Evolutionary conservation across 2,329 filamentous ascomycete genomes (phyloP).

Genomic region (Huntiella bhutanensis): DNA sequence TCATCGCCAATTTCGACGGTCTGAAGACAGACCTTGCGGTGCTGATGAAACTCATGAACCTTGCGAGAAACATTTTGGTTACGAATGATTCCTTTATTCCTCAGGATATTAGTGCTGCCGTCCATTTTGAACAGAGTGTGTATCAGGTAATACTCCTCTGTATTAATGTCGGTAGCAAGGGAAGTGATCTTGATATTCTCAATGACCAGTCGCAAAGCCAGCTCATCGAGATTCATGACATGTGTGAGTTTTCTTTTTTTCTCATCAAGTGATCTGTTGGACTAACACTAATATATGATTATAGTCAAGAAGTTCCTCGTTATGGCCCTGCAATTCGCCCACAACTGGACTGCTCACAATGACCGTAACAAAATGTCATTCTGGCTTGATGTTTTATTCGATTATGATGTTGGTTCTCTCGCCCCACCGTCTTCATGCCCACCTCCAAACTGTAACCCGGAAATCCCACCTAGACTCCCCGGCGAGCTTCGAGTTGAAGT

Average conservation of each 20-base stretch:
- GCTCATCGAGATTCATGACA: constrained; percentile 42
- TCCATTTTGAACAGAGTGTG: constrained; percentile 46
- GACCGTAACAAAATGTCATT: constrained; percentile 53
- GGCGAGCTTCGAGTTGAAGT: constrained; percentile 27
- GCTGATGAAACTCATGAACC: constrained; percentile 48
- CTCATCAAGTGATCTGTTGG: not conserved
- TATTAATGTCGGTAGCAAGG: constrained; percentile 48
- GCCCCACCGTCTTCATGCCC: constrained; percentile 19
- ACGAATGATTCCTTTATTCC: constrained; percentile 45
- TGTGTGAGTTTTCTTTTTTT: constrained; percentile 29
- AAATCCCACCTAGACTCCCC: not conserved
- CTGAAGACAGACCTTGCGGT: constrained; percentile 44
- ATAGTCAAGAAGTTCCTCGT: constrained; percentile 47
- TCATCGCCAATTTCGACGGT: constrained; percentile 40
- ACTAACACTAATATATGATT: not conserved
- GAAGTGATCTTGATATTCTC: constrained; percentile 43
- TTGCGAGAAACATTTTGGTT: constrained; percentile 44
- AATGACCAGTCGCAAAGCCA: constrained; percentile 38
- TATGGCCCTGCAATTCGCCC: constrained; percentile 45
- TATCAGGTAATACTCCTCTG: constrained; percentile 47
- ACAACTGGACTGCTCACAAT: constrained; percentile 52
- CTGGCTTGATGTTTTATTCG: constrained; percentile 47
- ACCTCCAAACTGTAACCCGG: not conserved
- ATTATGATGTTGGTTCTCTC: constrained; percentile 27
- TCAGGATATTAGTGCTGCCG: constrained; percentile 45